These are phyloP conservation scores for Linnemannia elongata DNA, from an alignment of 192 early-diverging fungal species.

Conservation along the genomic window DNA sequence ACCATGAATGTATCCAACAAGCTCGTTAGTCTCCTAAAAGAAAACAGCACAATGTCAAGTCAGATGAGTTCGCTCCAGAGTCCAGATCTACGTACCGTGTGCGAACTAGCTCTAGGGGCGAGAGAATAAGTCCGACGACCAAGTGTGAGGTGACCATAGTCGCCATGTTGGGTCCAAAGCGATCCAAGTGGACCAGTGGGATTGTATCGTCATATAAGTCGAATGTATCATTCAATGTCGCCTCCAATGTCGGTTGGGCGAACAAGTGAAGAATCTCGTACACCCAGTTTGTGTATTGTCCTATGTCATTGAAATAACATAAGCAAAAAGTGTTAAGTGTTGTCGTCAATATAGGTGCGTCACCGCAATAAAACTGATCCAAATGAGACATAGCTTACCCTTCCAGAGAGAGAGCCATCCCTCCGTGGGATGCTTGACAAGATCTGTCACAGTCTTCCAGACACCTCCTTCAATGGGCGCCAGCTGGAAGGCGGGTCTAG, in stretches of 20 bases:
- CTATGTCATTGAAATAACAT: conserved; percentile 47
- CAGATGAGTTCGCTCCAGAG: neutral
- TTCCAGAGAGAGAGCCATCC: conserved; percentile 70
- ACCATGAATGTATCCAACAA: neutral
- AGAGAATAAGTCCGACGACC: conserved; percentile 83
- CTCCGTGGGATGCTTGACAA: conserved; percentile 75
- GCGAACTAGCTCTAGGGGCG: conserved; percentile 91
- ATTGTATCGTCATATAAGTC: conserved; percentile 91
- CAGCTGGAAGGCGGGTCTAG: conserved; percentile 72
- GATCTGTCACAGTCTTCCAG: conserved; percentile 65
- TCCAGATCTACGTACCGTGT: conserved; percentile 72
- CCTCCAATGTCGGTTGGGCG: conserved; percentile 90
- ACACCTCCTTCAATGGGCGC: conserved; percentile 71
- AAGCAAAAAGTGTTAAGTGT: neutral
- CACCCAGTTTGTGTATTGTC: conserved; percentile 84
- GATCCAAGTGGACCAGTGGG: conserved; percentile 74
- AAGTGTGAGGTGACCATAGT: conserved; percentile 84
- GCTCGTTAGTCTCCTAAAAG: neutral
- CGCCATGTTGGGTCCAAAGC: conserved; percentile 69
- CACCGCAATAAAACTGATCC: neutral
- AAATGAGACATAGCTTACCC: conserved; percentile 31
- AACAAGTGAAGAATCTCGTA: conserved; percentile 81
- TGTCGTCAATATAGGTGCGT: too few relatives aligned
- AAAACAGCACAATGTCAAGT: neutral
- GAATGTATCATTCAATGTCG: conserved; percentile 89